Evolutionary conservation across 805 yeast genomes (phyloP), one percentile per base, ranked within the genome.

Genomic region (Kurtzmaniella fragi): DNA sequence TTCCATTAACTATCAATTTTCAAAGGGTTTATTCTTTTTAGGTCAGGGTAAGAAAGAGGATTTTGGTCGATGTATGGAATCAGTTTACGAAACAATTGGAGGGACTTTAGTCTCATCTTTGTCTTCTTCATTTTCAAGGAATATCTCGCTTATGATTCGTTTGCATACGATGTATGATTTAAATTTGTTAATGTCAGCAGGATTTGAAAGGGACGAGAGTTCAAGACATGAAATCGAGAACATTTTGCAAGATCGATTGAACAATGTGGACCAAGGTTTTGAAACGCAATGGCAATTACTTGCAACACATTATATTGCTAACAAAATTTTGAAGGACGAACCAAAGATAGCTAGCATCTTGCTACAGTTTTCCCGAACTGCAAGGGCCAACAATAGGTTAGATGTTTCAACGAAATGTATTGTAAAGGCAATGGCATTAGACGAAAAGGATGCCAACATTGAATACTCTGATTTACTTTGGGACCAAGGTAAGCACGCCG

Each of bases 401-500:
- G 93, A 86, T 49, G 68, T 87, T 29, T 83, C 96, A 0, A 78
- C 87, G 2, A 73, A 80, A 15, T 71, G 81, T 7, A 74, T 84
- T 16, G 73, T 84, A 53, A 70, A 78, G 49, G 88, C 87, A 1
- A 64, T 77, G 59, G 61, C 66, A 2, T 44, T 62, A 8, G 50
- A 60, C 14, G 62, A 66, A 26, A 53, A 62, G 12, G 67, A 65
- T 9, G 81, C 84, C 5, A 82, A 81, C 42, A 60, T 84, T 30
- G 95, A 89, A 54, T 82, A 84, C 57, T 82, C 96, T 0, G 80
- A 84, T 41, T 69, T 93, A 7, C 59, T 88, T 30, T 91, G 98
- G 97, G 82, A 80, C 3, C 87, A 85, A 53, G 96, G 95, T 1
- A 95, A 88, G 45, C 86, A 78, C 43, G 75, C 89, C 17, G 82